Evolutionary conservation across 2,329 filamentous ascomycete genomes (phyloP).

Genomic region (Pyricularia sp.): DNA sequence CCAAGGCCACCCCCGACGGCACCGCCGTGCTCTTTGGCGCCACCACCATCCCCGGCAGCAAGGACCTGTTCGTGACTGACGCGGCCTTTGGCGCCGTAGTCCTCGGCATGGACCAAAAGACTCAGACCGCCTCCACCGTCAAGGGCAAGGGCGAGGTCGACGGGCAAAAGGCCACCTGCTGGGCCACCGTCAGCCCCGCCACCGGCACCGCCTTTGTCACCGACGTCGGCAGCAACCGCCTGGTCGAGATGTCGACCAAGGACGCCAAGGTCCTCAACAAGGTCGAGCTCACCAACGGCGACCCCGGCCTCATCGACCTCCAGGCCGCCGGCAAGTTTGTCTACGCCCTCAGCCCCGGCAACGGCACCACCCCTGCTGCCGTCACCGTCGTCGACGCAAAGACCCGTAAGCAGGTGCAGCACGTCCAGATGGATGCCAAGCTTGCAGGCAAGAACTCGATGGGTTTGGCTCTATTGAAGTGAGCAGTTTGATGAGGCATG

Average conservation of each 20-base stretch:
- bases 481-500: too few relatives aligned
- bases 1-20: constrained; percentile 35
- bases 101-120: constrained; percentile 30
- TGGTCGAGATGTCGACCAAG: constrained; percentile 45
- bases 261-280: constrained; percentile 35
- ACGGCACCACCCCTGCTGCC: constrained; percentile 28
- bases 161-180: constrained; percentile 48
- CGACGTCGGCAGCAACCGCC: constrained; percentile 38
- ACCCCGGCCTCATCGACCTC: constrained; percentile 47
- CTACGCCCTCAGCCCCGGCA: constrained; percentile 47
- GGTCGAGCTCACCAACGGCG: constrained; percentile 34
- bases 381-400: constrained; percentile 27
- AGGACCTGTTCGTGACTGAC: constrained; percentile 44
- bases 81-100: constrained; percentile 47
- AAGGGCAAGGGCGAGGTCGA: constrained; percentile 30
- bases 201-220: constrained; percentile 48
- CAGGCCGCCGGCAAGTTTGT: constrained; percentile 41
- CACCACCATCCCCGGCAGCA: constrained; percentile 30
- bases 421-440: constrained; percentile 17
- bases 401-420: constrained; percentile 20
- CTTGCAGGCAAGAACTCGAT: constrained; percentile 17
- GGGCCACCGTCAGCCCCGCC: constrained; percentile 38
- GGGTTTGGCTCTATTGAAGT: constrained; percentile 19
- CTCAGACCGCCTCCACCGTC: constrained; percentile 19
- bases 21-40: constrained; percentile 49